These are phyloP conservation scores for Dovyalis caffra DNA, from an alignment of 345 rosid species.

Conservation along the genomic window DNA sequence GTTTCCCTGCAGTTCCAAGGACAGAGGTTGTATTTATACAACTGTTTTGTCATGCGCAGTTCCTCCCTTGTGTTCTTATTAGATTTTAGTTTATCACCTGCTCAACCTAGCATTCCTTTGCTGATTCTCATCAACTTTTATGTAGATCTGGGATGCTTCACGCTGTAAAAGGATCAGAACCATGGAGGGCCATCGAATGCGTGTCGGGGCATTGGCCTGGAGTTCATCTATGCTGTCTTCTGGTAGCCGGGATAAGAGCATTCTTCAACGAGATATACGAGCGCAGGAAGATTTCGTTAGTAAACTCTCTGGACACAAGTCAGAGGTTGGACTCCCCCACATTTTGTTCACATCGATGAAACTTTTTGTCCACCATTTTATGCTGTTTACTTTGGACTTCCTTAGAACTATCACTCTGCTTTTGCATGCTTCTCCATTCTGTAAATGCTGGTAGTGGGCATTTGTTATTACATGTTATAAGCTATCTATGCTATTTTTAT, in stretches of 20 bases:
- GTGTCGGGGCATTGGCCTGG: constrained; percentile 97
- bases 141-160: constrained; percentile 90
- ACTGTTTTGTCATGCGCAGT: background rate
- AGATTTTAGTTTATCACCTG: background rate
- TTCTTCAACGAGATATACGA: constrained; percentile 86
- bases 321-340: constrained; percentile 59
- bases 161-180: constrained; percentile 77
- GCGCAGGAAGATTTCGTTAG: constrained; percentile 76
- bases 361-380: constrained; percentile 7
- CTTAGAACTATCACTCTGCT: background rate
- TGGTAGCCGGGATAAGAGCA: constrained; percentile 94
- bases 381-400: background rate
- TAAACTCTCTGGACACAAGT: constrained; percentile 92
- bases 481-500: constrained; percentile 2
- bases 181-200: constrained; percentile 94
- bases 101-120: background rate
- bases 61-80: background rate
- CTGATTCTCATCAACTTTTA: constrained; percentile 6
- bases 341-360: constrained; percentile 3
- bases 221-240: constrained; percentile 82
- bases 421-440: background rate
- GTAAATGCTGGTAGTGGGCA: constrained; percentile 3
- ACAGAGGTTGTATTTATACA: background rate
- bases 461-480: background rate
- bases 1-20: background rate